Evolutionary conservation across 805 yeast genomes (phyloP), one percentile per base, ranked within the genome.

Genomic region (Candida suzukii): DNA sequence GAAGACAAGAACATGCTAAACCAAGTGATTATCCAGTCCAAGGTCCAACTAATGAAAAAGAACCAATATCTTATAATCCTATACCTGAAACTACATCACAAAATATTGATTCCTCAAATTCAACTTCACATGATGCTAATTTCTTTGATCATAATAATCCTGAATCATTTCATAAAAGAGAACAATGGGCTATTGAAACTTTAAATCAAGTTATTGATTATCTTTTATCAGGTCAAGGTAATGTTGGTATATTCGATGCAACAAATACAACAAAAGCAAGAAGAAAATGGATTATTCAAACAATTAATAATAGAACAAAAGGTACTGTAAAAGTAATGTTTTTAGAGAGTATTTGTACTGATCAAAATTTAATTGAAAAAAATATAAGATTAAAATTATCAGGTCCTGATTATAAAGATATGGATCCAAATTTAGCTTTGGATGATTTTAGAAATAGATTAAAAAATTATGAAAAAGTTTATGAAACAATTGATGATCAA

Each of bases 331-430:
- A 69, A 38, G 61, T 71, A 19, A 46, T 71, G 30, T 72, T 72
- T 45, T 49, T 72, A 24, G 99, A 91, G 56, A 83, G 95, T 49
- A 76, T 88, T 12, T 91, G 98, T 60, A 79, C 87, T 2, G 91
- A 90, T 56, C 78, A 78, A 13, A 70, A 71, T 5, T 76, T 91
- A 37, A 80, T 91, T 35, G 95, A 88, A 54, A 76, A 82, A 46
- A 91, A 91, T 60, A 83, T 91, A 37, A 70, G 86, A 38, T 73
- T 93, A 50, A 91, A 91, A 64, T 69, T 91, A 40, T 76, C 84
- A 25, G 99, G 99, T 0, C 99, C 98, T 0, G 98, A 91, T 63
- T 91, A 91, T 64, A 73, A 73, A 44, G 73, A 80, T 38, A 88
- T 88, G 87, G 91, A 91, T 56, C 86, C 86, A 2, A 78, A 79